Evolutionary conservation across 2,329 filamentous ascomycete genomes (phyloP).

Genomic region (Stemphylium lycopersici): DNA sequence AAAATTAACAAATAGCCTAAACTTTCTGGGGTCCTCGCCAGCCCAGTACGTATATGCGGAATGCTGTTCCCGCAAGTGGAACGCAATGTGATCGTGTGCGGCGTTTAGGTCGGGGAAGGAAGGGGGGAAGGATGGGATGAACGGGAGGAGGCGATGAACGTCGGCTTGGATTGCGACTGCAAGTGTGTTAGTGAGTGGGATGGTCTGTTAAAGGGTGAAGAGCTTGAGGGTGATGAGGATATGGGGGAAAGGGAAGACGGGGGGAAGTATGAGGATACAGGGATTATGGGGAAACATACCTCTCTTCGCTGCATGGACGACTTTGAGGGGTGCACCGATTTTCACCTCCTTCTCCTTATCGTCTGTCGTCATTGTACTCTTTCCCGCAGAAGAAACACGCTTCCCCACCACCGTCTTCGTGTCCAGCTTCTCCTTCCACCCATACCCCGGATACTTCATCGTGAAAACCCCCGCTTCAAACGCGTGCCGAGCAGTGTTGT

Average conservation of each 20-base stretch:
- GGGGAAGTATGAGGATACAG: too few relatives aligned
- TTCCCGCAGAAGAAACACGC: background rate
- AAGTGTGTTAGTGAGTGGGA: too few relatives aligned
- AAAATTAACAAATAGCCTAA: background rate
- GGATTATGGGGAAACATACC: background rate
- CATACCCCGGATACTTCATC: background rate
- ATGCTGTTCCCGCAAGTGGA: background rate
- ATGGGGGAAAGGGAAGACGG: background rate
- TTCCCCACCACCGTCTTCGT: background rate
- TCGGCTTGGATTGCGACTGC: background rate
- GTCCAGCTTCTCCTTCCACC: background rate
- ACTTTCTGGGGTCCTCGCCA: background rate
- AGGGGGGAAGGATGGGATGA: background rate
- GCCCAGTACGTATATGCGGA: constrained; percentile 1
- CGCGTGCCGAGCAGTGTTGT: constrained; percentile 4
- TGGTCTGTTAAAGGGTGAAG: too few relatives aligned
- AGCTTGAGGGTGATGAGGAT: too few relatives aligned
- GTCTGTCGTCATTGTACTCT: too few relatives aligned
- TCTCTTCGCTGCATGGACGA: background rate
- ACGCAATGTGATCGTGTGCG: background rate
- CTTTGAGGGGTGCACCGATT: background rate
- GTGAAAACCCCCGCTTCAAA: constrained; percentile 2
- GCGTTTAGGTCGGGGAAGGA: background rate
- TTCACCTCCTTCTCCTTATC: background rate
- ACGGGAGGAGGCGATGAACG: background rate